Percentiles rank a stretch among this genome's conserved stretches.
phyloP scores from a whole-genome alignment of 495 filamentous ascomycete species.

The Neohortaea acidophila region DNA sequence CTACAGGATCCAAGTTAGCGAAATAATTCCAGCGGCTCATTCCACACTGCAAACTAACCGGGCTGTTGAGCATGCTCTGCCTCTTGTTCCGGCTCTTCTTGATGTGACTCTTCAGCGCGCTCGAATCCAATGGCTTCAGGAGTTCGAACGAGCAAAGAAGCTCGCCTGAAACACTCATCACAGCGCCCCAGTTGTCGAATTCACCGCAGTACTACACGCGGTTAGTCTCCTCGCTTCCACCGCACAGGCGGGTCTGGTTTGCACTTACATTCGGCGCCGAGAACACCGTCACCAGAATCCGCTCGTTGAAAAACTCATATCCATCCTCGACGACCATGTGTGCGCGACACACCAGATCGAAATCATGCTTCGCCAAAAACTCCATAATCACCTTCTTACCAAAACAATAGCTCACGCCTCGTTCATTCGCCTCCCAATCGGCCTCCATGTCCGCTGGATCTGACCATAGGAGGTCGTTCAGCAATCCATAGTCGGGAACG shows the following conservation, averaged over 20 bases:
- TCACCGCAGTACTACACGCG: slow-evolving; percentile 79
- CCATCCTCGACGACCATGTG: slow-evolving; percentile 99
- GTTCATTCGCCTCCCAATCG: slow-evolving; percentile 95
- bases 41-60: slow-evolving; percentile 46
- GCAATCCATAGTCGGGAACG: slow-evolving; percentile 89
- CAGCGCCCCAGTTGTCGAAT: slow-evolving; percentile 98
- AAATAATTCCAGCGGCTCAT: too few species aligned
- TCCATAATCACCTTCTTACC: slow-evolving; percentile 97
- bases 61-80: slow-evolving; percentile 84
- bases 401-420: slow-evolving; percentile 97
- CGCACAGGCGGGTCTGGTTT: too few species aligned
- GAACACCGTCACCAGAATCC: slow-evolving; percentile 92
- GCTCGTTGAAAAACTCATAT: slow-evolving; percentile 96
- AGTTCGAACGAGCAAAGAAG: slow-evolving; percentile 94
- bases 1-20: too few species aligned
- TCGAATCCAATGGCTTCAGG: slow-evolving; percentile 92
- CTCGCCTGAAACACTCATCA: slow-evolving; percentile 93
- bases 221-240: slow-evolving; percentile 19
- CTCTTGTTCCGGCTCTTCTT: slow-evolving; percentile 91
- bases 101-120: slow-evolving; percentile 93
- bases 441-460: slow-evolving; percentile 92
- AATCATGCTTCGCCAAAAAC: slow-evolving; percentile 87
- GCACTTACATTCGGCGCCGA: slow-evolving; percentile 85
- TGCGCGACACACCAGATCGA: slow-evolving; percentile 90
- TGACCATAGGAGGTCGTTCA: slow-evolving; percentile 95